A percentile compares a stretch with the other conserved stretches of the same genome.
phyloP scores from a whole-genome alignment of 345 rosid species.

The Eutrema heterophyllum region DNA sequence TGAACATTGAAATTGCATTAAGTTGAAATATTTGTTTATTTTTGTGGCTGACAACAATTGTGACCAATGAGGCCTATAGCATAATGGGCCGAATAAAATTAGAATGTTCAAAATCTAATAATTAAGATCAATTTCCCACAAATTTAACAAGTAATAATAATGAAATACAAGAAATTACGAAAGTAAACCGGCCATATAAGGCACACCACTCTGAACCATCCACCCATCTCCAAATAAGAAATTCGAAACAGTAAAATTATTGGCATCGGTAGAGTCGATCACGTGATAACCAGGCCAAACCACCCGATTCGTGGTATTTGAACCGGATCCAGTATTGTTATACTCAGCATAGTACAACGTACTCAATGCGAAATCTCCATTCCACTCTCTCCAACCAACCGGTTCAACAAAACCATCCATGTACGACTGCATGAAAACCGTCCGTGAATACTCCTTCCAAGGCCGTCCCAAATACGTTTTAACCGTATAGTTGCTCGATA shows the following conservation, averaged over 20 bases:
- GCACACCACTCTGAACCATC: constrained; percentile 64
- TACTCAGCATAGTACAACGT: constrained; percentile 76
- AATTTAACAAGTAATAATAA: not conserved
- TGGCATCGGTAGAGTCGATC: constrained; percentile 58
- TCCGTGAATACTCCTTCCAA: constrained; percentile 82
- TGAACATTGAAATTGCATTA: not conserved
- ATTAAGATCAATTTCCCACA: not conserved
- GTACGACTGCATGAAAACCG: constrained; percentile 54
- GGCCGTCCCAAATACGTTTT: constrained; percentile 75
- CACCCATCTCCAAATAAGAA: constrained; percentile 66
- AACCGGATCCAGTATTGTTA: constrained; percentile 62
- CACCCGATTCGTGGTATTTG: constrained; percentile 51
- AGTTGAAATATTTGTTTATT: not conserved
- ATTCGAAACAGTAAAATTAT: constrained; percentile 55
- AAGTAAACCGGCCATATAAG: constrained; percentile 30
- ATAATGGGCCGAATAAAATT: not conserved
- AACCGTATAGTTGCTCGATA: constrained; percentile 38
- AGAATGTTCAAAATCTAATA: not conserved
- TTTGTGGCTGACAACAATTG: not conserved
- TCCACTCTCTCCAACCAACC: constrained; percentile 76
- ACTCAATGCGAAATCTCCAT: constrained; percentile 53
- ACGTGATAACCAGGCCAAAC: constrained; percentile 65
- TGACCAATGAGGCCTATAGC: not conserved
- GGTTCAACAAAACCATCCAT: constrained; percentile 52
- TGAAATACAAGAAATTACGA: constrained; percentile 8